Conservation (phyloP, 1,139 yeast species). For the Geotrichum histeridarum region DNA sequence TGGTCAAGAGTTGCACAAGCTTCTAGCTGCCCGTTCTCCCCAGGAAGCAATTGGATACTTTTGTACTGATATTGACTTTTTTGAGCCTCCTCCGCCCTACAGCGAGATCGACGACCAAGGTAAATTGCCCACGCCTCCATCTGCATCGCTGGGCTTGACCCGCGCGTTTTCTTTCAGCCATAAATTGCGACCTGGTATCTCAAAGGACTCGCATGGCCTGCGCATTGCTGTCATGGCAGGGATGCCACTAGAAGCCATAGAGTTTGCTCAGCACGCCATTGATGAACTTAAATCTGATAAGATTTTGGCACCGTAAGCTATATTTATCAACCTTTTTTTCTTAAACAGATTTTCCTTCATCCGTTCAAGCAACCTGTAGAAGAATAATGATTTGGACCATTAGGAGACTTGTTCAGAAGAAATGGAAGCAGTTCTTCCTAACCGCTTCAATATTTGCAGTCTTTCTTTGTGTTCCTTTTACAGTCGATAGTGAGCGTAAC, state of each 20-base stretch:
- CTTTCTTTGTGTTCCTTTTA: too few relatives aligned
- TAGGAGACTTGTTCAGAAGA: too few relatives aligned
- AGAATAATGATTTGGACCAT: too few relatives aligned
- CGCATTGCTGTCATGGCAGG: slow-evolving; percentile 64
- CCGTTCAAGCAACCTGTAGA: too few relatives aligned
- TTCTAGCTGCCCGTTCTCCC: slow-evolving; percentile 36
- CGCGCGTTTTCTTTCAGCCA: slow-evolving; percentile 49
- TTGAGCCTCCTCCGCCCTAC: slow-evolving; percentile 16
- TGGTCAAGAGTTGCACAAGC: slow-evolving; percentile 57
- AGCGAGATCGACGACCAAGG: not conserved
- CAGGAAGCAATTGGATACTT: slow-evolving; percentile 41
- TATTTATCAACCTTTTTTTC: too few relatives aligned
- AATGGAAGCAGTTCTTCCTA: too few relatives aligned
- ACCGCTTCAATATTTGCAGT: too few relatives aligned
- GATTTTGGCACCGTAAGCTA: not conserved
- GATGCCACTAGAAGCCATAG: slow-evolving; percentile 60
- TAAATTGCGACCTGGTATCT: slow-evolving; percentile 62
- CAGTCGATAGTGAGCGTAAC: too few relatives aligned
- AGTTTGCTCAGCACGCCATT: slow-evolving; percentile 28
- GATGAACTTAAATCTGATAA: not conserved
- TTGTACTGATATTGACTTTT: slow-evolving; percentile 46
- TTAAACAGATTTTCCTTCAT: too few relatives aligned
- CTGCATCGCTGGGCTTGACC: not conserved
- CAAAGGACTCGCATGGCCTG: slow-evolving; percentile 76
- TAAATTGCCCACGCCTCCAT: not conserved